Base-by-base conservation (phyloP, 139 green algal species). In the Picochlorum sp. region DNA sequence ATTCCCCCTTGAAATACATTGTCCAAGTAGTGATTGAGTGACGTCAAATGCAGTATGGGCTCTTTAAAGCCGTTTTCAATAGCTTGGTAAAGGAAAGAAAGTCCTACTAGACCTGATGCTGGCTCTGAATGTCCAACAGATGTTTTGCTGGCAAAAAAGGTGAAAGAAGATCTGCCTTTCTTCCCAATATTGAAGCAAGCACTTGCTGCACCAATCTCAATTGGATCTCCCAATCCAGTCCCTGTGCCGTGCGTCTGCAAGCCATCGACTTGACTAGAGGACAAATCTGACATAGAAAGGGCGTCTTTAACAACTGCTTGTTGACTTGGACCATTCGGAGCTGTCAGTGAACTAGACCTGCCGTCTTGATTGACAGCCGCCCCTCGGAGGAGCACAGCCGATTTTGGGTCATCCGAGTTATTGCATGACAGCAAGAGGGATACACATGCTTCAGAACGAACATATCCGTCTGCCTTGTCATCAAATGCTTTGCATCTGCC, bases 111-210 rank as follows among this genome's bases (percentile, higher is more conserved):
- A 23, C 90, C 90, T 4, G 90, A 89, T 3, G 83, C 82, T 0
- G 90, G 83, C 70, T 96, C 90, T n/a, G 83, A 81, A 76, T 96
- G 90, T 3, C 89, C 90, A 8, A 88, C 23, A n/a, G 56, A 54
- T 23, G 75, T 83, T 69, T 96, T 96, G 49, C 80, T 82, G 24
- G 83, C 77, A 10, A 79, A 65, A 60, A 95, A 45, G 1, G 49
- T 65, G 1, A 91, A 72, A 5, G 23, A 8, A 14, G 26, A 55
- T 24, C 56, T 10, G 41, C 15, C 28, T 11, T 21, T 28, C n/a
- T 45, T 21, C 14, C 28, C 14, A 21, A 16, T 47, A 68, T 64
- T 45, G 54, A 79, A 45, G 6, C 63, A 51, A 16, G 37, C 34
- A 45, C 13, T 26, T 9, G n/a, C 49, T 10, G 74, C 73, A 11